Evolutionary conservation across 345 rosid genomes (phyloP).

Genomic region (Eucalyptus curtisii): DNA sequence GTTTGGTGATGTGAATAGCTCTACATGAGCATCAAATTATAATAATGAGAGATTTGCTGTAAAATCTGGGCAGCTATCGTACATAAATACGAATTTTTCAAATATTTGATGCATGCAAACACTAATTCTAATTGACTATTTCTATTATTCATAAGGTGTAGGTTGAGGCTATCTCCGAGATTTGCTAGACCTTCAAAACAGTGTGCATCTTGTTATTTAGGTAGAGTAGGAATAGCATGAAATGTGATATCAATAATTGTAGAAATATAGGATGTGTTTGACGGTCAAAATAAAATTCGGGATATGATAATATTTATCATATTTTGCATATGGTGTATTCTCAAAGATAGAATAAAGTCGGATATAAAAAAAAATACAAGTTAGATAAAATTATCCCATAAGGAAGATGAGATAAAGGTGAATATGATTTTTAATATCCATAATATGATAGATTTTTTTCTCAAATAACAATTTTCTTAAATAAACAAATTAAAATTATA

Average conservation of each 20-base stretch:
- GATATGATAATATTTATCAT: too few species aligned
- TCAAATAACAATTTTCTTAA: too few species aligned
- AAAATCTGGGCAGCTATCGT: neutral
- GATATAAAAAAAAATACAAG: too few species aligned
- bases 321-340: too few species aligned
- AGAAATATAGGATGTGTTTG: too few species aligned
- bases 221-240: neutral
- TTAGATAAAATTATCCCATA: fast-evolving
- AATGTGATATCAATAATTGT: neutral
- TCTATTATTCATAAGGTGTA: neutral
- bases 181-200: neutral
- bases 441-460: too few species aligned
- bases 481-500: too few species aligned
- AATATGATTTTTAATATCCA: too few species aligned
- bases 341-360: too few species aligned
- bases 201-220: neutral
- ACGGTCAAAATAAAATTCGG: fast-evolving
- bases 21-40: neutral
- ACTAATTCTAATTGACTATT: neutral
- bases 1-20: neutral
- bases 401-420: fast-evolving
- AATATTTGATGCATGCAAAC: fast-evolving
- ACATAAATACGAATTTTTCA: neutral
- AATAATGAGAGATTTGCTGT: neutral
- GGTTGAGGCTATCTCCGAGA: neutral